These are phyloP conservation scores for Paramecium sexaurelia DNA, from an alignment of 73 alveolate genomes.

Conservation along the genomic window DNA sequence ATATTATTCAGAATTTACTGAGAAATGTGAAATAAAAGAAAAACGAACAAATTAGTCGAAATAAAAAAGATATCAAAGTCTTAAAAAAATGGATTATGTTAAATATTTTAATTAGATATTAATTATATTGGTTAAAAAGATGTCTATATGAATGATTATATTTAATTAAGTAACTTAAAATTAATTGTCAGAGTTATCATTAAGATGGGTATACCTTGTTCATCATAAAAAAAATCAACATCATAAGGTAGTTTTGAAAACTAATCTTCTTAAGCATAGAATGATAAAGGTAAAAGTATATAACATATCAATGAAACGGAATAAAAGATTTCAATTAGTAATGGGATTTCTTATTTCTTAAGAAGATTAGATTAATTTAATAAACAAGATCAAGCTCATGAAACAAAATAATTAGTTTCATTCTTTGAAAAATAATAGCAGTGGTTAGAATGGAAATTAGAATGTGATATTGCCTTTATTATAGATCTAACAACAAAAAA, in stretches of 20 bases:
- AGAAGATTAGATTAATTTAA: neutral
- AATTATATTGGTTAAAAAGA: neutral
- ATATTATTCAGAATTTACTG: no score
- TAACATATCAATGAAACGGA: neutral
- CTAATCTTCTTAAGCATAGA: neutral
- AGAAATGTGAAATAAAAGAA: no score
- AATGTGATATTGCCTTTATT: slow-evolving; percentile 16
- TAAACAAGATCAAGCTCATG: neutral
- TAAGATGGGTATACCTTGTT: slow-evolving; percentile 16
- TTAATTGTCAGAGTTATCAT: neutral
- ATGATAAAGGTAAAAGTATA: neutral
- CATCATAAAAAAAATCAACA: neutral
- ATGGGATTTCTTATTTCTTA: slow-evolving; percentile 10
- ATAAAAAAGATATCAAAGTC: no score
- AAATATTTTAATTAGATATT: neutral
- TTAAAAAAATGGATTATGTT: no score
- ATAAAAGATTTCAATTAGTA: neutral
- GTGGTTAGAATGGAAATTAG: slow-evolving; percentile 32
- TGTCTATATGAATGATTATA: neutral
- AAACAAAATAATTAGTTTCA: neutral
- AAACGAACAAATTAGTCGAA: no score
- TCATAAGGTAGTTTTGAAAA: neutral
- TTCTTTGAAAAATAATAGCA: neutral
- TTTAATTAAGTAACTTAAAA: neutral
- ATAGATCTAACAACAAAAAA: slow-evolving; percentile 30